Evolutionary conservation across 2,329 filamentous ascomycete genomes (phyloP).

Genomic region (Fusarium euwallaceae): DNA sequence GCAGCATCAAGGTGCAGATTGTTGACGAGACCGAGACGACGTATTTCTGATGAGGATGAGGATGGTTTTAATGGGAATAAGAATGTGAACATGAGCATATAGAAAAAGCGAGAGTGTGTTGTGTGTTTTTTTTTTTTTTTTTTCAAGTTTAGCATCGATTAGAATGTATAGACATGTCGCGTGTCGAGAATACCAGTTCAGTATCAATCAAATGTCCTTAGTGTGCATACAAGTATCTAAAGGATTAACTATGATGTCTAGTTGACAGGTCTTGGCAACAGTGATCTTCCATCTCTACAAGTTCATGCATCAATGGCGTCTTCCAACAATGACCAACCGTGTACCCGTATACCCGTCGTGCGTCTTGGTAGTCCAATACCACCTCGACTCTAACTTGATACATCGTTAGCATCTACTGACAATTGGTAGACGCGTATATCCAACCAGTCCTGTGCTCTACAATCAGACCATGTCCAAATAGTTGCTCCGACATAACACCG

Average conservation of each 20-base stretch:
- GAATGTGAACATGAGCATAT: constrained; percentile 13
- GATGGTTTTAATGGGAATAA: not conserved
- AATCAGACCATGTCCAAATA: not conserved
- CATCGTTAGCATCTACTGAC: not conserved
- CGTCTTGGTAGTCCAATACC: not conserved
- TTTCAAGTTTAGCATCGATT: not conserved
- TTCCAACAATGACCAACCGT: not conserved
- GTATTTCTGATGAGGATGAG: constrained; percentile 30
- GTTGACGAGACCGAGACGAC: constrained; percentile 48
- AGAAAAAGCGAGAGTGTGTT: constrained; percentile 18
- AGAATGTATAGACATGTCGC: not conserved
- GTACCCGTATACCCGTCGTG: not conserved
- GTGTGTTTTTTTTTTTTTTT: not conserved
- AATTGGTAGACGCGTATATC: not conserved
- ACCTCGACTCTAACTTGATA: not conserved
- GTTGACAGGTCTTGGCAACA: not conserved
- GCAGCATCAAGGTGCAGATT: constrained; percentile 54
- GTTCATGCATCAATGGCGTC: not conserved
- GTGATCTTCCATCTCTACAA: not conserved
- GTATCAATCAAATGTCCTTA: not conserved
- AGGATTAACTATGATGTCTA: too few relatives aligned
- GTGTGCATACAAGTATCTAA: not conserved
- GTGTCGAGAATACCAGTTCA: not conserved
- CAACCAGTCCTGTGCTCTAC: not conserved
- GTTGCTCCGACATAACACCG: not conserved